A percentile compares a stretch with the other conserved stretches of the same genome.
phyloP scores from a whole-genome alignment of 306 rosid genomes.

The Senna siamea region DNA sequence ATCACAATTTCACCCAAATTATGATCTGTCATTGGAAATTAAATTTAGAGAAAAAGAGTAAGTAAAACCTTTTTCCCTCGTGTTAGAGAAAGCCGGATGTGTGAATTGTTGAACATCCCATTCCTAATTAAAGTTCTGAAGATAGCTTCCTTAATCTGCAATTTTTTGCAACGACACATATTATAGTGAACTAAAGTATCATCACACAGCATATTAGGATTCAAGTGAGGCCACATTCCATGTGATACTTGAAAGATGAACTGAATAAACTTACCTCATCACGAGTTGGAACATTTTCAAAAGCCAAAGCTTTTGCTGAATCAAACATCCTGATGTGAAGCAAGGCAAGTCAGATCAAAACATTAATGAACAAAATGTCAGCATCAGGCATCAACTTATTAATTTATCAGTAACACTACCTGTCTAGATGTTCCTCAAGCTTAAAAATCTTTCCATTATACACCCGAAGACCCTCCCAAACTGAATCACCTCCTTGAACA shows the following conservation, averaged over 20 bases:
- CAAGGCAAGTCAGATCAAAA: constrained; percentile 22
- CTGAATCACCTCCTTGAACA: constrained; percentile 94
- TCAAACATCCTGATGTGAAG: constrained; percentile 68
- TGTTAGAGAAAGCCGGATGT: constrained; percentile 79
- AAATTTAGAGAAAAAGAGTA: constrained; percentile 13
- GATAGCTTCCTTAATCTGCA: constrained; percentile 83
- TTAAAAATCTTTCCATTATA: constrained; percentile 78
- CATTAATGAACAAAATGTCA: not conserved
- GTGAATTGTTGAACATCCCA: constrained; percentile 83
- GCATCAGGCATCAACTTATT: not conserved
- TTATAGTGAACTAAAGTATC: constrained; percentile 26
- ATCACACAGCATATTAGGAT: constrained; percentile 13
- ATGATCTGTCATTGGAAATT: not conserved
- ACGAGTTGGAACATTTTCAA: constrained; percentile 69
- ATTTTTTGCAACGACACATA: constrained; percentile 23
- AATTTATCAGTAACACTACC: constrained; percentile 49
- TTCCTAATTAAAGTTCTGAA: constrained; percentile 75
- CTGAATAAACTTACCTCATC: constrained; percentile 60
- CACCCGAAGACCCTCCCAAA: constrained; percentile 93
- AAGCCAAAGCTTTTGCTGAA: constrained; percentile 91
- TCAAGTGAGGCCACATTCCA: constrained; percentile 1
- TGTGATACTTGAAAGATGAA: constrained; percentile 13
- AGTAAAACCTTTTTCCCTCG: constrained; percentile 76
- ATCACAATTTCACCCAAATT: not conserved
- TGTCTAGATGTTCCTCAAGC: constrained; percentile 88